phyloP scores from a whole-genome alignment of 75 land plant species.

The Selaginella moellendorffii region DNA sequence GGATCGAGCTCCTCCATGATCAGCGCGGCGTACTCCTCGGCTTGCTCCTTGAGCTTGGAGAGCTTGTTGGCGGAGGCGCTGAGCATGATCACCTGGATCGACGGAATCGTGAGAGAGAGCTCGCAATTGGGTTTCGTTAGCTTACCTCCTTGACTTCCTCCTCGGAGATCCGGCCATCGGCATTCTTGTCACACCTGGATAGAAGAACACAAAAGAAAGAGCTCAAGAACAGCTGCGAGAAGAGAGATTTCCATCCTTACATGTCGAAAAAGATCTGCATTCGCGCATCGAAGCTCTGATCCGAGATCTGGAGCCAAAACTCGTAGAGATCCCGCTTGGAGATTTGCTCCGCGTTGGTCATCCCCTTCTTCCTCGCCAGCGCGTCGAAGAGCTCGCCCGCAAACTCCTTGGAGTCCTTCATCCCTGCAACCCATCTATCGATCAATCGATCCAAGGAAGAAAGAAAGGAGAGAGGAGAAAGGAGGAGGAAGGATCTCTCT shows the following conservation, averaged over 20 bases:
- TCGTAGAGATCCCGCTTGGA: constrained; percentile 34
- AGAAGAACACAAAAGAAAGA: neutral
- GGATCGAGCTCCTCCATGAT: constrained; percentile 9
- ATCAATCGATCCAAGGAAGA: neutral
- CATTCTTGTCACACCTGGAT: constrained; percentile 80
- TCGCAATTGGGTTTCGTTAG: neutral
- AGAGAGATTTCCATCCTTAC: constrained; percentile 20
- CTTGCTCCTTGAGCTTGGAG: constrained; percentile 10
- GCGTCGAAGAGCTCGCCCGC: constrained; percentile 51
- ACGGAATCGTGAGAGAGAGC: neutral
- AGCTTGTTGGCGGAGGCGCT: constrained; percentile 8
- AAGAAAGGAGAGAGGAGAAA: neutral
- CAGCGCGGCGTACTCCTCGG: constrained; percentile 7
- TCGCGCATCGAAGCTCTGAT: constrained; percentile 59
- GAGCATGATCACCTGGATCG: constrained; percentile 2
- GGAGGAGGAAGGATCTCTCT: neutral
- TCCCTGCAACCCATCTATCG: constrained; percentile 26
- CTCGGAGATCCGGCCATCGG: constrained; percentile 69
- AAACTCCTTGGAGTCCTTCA: constrained; percentile 71
- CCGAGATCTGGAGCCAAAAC: constrained; percentile 67
- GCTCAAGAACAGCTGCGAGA: too few species aligned
- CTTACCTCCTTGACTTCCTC: constrained; percentile 75
- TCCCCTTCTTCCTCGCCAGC: constrained; percentile 38
- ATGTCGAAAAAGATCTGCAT: constrained; percentile 77
- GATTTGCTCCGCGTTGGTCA: constrained; percentile 20